phyloP scores from a whole-genome alignment of 768 basidiomycete species.

The Rhizopogon vinicolor region DNA sequence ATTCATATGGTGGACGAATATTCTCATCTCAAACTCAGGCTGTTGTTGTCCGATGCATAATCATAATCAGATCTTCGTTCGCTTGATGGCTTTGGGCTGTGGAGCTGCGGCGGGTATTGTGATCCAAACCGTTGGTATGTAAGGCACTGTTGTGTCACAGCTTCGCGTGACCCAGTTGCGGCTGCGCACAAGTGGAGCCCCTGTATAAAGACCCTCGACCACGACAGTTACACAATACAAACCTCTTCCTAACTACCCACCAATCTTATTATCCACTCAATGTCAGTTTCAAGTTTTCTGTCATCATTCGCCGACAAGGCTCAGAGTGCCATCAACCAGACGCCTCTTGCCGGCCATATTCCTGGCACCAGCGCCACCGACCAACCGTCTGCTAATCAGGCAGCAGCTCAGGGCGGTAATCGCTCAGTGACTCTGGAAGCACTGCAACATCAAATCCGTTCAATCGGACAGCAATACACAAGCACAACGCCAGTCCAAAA shows the following conservation, averaged over 20 bases:
- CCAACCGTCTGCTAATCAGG: slow-evolving; percentile 39
- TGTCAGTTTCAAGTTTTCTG: slow-evolving; percentile 62
- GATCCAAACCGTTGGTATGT: not conserved
- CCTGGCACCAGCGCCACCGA: slow-evolving; percentile 38
- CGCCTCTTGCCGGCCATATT: slow-evolving; percentile 53
- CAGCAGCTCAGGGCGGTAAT: slow-evolving; percentile 33
- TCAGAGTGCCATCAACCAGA: slow-evolving; percentile 61
- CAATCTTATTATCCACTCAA: slow-evolving; percentile 21
- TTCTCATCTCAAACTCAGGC: slow-evolving; percentile 13
- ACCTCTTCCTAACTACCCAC: not conserved
- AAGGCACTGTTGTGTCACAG: not conserved
- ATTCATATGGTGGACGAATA: slow-evolving; percentile 22
- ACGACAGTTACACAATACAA: not conserved
- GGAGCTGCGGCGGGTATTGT: not conserved
- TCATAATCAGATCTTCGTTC: slow-evolving; percentile 12
- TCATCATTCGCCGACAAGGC: slow-evolving; percentile 73
- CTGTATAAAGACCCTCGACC: slow-evolving; percentile 15
- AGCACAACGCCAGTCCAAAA: slow-evolving; percentile 66
- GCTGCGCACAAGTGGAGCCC: slow-evolving; percentile 6
- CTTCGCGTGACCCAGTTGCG: slow-evolving; percentile 3
- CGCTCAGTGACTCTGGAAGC: slow-evolving; percentile 56
- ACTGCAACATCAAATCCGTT: slow-evolving; percentile 69
- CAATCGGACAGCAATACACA: slow-evolving; percentile 73
- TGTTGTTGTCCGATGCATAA: slow-evolving; percentile 19
- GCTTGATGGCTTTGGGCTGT: not conserved